phyloP scores from a whole-genome alignment of 225 moss, liverwort and hornwort species.

The Straminergon stramineum region DNA sequence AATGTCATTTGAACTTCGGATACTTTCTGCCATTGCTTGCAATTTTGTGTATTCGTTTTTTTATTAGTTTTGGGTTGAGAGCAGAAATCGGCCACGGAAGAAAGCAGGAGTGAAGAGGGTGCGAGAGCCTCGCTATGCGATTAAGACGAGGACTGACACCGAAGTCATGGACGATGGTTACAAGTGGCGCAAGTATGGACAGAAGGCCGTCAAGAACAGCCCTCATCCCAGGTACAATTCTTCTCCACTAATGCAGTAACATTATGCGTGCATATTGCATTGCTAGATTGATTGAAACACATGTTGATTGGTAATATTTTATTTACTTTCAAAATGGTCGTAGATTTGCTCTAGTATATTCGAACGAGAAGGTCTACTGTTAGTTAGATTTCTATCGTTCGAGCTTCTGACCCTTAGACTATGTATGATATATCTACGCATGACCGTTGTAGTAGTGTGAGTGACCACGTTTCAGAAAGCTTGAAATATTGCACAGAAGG shows the following conservation, averaged over 20 bases:
- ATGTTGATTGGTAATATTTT: neutral
- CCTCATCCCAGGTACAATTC: slow-evolving; percentile 33
- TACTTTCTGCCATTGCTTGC: neutral
- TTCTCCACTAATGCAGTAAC: neutral
- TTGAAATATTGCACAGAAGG: neutral
- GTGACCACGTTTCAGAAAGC: neutral
- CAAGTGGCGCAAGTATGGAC: slow-evolving; percentile 60
- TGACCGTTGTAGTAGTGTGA: neutral
- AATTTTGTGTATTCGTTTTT: neutral
- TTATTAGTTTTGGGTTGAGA: neutral
- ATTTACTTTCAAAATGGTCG: neutral
- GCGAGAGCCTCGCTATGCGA: slow-evolving; percentile 47
- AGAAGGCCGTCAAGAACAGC: slow-evolving; percentile 49
- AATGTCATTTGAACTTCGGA: neutral
- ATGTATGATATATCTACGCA: neutral
- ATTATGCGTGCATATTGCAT: neutral
- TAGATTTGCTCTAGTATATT: neutral
- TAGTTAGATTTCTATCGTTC: neutral
- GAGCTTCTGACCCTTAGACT: neutral
- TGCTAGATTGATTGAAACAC: neutral
- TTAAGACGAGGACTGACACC: slow-evolving; percentile 33
- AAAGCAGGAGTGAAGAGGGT: slow-evolving; percentile 33
- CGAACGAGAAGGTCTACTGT: neutral
- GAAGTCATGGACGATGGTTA: slow-evolving; percentile 52
- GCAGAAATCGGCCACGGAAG: slow-evolving; percentile 25